A percentile compares a stretch with the other conserved stretches of the same genome.
phyloP scores from a whole-genome alignment of 345 rosid genomes.

The Eucalyptus virginea region DNA sequence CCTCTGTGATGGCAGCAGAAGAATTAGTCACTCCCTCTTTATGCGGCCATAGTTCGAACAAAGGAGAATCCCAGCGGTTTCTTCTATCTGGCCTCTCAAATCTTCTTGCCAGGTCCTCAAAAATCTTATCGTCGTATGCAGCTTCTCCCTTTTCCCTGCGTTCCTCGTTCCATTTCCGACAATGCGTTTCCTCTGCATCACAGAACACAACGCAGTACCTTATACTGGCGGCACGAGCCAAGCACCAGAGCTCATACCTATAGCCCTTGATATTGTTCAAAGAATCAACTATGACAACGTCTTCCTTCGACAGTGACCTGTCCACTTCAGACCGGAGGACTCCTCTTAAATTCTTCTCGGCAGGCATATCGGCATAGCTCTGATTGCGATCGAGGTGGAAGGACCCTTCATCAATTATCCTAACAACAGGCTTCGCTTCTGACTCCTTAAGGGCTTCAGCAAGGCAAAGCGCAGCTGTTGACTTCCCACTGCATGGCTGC shows the following conservation, averaged over 20 bases:
- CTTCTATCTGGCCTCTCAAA: constrained; percentile 90
- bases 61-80: constrained; percentile 95
- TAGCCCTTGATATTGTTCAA: constrained; percentile 93
- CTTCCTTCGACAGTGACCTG: constrained; percentile 86
- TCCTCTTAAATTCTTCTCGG: constrained; percentile 92
- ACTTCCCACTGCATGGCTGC: constrained; percentile 95
- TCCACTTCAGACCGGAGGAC: constrained; percentile 94
- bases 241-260: constrained; percentile 91
- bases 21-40: constrained; percentile 47
- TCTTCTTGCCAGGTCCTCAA: constrained; percentile 72
- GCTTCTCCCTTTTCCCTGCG: constrained; percentile 54
- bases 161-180: constrained; percentile 74
- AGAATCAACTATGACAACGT: constrained; percentile 76
- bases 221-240: constrained; percentile 85
- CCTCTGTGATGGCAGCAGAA: constrained; percentile 51
- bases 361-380: constrained; percentile 80
- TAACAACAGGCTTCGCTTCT: constrained; percentile 42
- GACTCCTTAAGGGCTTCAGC: constrained; percentile 59
- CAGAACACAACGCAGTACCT: constrained; percentile 77
- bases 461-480: constrained; percentile 49
- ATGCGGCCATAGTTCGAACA: constrained; percentile 62
- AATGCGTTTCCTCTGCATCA: constrained; percentile 50
- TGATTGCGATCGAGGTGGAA: constrained; percentile 88
- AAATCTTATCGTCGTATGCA: constrained; percentile 49
- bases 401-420: constrained; percentile 62